Conservation (phyloP, 2,329 filamentous ascomycete species). For the Diaporthe capsici region DNA sequence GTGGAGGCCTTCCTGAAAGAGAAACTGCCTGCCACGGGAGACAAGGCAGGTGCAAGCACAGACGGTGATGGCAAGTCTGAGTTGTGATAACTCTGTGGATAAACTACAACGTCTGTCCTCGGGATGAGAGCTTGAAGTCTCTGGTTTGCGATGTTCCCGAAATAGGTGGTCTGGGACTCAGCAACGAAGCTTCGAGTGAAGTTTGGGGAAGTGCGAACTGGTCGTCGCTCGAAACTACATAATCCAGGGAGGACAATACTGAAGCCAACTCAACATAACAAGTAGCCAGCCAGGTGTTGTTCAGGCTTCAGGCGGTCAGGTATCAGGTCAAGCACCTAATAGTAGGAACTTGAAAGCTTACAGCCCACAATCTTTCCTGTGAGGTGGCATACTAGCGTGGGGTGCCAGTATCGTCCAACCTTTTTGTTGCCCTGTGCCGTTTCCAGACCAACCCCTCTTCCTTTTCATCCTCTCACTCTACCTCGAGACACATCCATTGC, state of each 20-base stretch:
- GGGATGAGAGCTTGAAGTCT: not conserved
- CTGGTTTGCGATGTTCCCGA: too few relatives aligned
- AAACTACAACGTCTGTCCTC: not conserved
- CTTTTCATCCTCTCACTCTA: not conserved
- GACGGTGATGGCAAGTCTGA: slow-evolving; percentile 51
- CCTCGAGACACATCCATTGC: not conserved
- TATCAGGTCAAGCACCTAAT: not conserved
- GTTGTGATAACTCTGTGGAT: slow-evolving; percentile 45
- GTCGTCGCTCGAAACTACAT: too few relatives aligned
- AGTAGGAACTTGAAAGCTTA: not conserved
- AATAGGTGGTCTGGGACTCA: not conserved
- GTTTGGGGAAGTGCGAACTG: not conserved
- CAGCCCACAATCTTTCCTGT: too few relatives aligned
- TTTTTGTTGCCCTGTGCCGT: not conserved
- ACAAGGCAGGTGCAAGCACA: slow-evolving; percentile 45
- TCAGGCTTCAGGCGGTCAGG: not conserved
- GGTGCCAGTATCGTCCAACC: not conserved
- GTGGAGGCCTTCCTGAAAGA: slow-evolving; percentile 73
- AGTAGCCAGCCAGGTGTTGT: not conserved
- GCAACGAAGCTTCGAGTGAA: not conserved
- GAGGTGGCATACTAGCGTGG: not conserved
- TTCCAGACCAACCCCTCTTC: not conserved
- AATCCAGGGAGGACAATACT: not conserved
- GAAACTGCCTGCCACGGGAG: slow-evolving; percentile 59
- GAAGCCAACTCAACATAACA: not conserved